Evolutionary conservation across 2,329 filamentous ascomycete genomes (phyloP).

Genomic region (Penicillium aurantiogriseum): DNA sequence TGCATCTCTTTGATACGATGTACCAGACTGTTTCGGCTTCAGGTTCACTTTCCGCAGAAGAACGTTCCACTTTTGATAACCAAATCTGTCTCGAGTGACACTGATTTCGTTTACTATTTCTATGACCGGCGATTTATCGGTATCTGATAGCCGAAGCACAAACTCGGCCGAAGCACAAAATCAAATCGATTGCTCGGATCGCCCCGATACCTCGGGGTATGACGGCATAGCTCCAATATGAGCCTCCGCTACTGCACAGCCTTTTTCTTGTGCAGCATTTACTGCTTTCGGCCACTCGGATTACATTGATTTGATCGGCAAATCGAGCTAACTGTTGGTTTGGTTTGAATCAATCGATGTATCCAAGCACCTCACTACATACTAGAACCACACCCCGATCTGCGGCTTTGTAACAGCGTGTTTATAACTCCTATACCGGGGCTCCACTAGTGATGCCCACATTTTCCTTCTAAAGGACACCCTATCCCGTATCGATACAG

Average conservation of each 20-base stretch:
- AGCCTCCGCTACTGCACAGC: conserved; percentile 16
- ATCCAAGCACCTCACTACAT: neutral
- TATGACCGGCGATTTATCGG: neutral
- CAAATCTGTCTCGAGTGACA: neutral
- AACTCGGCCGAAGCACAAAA: neutral
- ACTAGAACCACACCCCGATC: neutral
- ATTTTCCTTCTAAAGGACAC: conserved; percentile 4
- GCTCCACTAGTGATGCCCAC: conserved; percentile 14
- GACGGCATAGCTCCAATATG: conserved; percentile 19
- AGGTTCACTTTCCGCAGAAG: neutral
- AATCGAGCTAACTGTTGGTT: neutral
- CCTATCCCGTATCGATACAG: conserved; percentile 8
- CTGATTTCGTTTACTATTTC: neutral
- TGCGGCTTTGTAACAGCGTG: neutral
- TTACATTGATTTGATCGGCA: neutral
- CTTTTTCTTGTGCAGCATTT: neutral
- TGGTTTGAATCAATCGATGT: neutral
- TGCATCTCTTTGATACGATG: neutral
- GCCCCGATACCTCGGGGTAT: conserved; percentile 13
- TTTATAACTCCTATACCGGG: neutral
- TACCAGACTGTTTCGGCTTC: neutral
- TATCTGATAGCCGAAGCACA: neutral
- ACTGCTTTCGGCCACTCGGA: neutral
- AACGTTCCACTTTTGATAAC: neutral
- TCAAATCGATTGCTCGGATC: conserved; percentile 19